Evolutionary conservation across 148 eudicot genomes (phyloP), one percentile per base, ranked within the genome.

Genomic region (Pouteria glomerata): DNA sequence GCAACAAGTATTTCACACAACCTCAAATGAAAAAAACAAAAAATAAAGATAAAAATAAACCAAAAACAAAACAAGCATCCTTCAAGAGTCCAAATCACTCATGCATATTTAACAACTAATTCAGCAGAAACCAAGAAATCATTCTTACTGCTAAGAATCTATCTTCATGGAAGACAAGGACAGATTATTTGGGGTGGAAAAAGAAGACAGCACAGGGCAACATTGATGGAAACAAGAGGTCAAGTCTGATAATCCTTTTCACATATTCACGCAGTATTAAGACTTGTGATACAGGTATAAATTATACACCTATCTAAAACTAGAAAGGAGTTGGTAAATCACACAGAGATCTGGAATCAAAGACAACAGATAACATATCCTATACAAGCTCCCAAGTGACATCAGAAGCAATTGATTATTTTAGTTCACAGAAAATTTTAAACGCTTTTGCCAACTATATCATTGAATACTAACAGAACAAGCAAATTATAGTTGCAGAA

Each of bases 91-190:
- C 29, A 55, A 44, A 42, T 58, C 55, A 59, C 26, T 52, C 63
- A 26, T 11, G 58, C 8, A 58, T 12, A 55, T 23, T 56, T 10
- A 56, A 48, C 26, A 24, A n/a, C 34, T 44, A 60, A 12, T 21
- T 23, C 55, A 30, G 57, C 56, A 71, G 41, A 41, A 18, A 56
- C 24, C 26, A 55, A 35, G 33, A 3, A 18, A 53, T 41, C 41
- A 23, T 68, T 34, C 71, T 68, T 52, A 33, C 60, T 53, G 60
- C 33, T 37, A 41, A 34, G 29, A 70, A 70, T 42, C 19, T 44
- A 42, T 56, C 39, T 11, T 61, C 1, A 23, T 33, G 45, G 53
- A 69, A 57, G 29, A 39, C 8, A 60, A n/a, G 10, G 51, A 59
- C 41, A 15, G 48, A n/a, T n/a, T n/a, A n/a, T n/a, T n/a, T n/a